phyloP scores from a whole-genome alignment of 2,329 filamentous ascomycete species.

The Botryotinia globosa region DNA sequence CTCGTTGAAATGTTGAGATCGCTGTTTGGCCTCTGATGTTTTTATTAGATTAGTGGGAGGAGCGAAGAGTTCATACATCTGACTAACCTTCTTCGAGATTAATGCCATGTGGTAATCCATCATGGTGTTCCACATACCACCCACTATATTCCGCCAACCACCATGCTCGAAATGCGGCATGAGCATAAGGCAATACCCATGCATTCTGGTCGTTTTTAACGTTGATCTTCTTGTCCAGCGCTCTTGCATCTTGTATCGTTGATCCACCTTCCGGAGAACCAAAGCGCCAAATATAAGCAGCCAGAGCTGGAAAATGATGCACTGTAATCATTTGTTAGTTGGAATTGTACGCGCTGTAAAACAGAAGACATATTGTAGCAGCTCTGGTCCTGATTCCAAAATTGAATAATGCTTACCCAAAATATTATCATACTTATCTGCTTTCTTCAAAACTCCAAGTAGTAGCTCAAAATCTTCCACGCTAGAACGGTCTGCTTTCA shows the following conservation, averaged over 20 bases:
- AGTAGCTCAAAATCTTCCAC: slow-evolving; percentile 72
- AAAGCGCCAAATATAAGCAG: slow-evolving; percentile 73
- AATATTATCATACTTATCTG: slow-evolving; percentile 73
- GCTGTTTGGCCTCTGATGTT: slow-evolving; percentile 60
- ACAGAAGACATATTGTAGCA: neutral
- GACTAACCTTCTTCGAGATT: slow-evolving; percentile 56
- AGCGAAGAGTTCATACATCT: neutral
- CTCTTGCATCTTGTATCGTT: slow-evolving; percentile 65
- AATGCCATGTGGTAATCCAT: slow-evolving; percentile 58
- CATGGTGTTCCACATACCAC: slow-evolving; percentile 73
- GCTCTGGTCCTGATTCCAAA: neutral
- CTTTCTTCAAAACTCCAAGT: slow-evolving; percentile 62
- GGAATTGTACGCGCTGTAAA: neutral
- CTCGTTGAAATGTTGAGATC: slow-evolving; percentile 71
- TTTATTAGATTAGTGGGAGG: slow-evolving; percentile 18
- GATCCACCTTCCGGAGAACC: slow-evolving; percentile 72
- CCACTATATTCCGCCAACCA: slow-evolving; percentile 95
- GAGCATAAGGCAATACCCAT: slow-evolving; percentile 73
- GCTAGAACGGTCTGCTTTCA: slow-evolving; percentile 71
- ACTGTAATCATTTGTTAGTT: slow-evolving; percentile 45
- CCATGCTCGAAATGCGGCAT: slow-evolving; percentile 74
- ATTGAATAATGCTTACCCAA: slow-evolving; percentile 43
- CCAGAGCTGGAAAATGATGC: slow-evolving; percentile 78
- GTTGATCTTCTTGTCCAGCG: slow-evolving; percentile 67
- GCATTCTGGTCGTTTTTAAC: slow-evolving; percentile 62